These are phyloP conservation scores for Globisporangium cederbergense DNA, from an alignment of 352 stramenopile genomes.

Conservation along the genomic window DNA sequence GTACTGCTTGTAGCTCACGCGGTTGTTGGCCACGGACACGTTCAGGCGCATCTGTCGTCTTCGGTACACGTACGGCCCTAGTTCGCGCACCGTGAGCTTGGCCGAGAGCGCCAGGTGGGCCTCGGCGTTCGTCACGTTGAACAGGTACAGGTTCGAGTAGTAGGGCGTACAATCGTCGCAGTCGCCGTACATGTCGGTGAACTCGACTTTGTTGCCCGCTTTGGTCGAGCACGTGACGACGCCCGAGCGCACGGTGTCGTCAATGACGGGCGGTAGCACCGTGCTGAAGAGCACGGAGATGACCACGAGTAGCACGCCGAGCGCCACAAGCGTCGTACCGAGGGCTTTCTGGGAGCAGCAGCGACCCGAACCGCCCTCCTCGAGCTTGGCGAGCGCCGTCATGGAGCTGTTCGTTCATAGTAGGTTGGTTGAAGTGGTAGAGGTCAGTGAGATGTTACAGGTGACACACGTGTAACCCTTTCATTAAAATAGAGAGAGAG, in stretches of 20 bases:
- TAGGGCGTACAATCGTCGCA: constrained; percentile 75
- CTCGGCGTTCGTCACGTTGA: constrained; percentile 78
- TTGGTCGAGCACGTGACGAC: constrained; percentile 38
- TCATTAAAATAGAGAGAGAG: background rate
- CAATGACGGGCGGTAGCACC: constrained; percentile 48
- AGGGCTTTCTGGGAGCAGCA: constrained; percentile 37
- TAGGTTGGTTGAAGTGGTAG: constrained; percentile 1
- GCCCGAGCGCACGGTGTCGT: constrained; percentile 34
- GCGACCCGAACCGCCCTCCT: constrained; percentile 16
- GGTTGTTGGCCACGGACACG: constrained; percentile 50
- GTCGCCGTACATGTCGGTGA: constrained; percentile 61
- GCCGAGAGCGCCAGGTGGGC: constrained; percentile 39
- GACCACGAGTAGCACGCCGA: constrained; percentile 29
- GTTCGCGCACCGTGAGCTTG: constrained; percentile 61
- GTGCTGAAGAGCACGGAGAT: constrained; percentile 52
- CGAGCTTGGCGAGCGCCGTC: constrained; percentile 17
- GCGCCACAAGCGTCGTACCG: constrained; percentile 32
- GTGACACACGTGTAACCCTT: background rate
- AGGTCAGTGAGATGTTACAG: background rate
- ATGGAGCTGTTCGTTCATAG: constrained; percentile 6
- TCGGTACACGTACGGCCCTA: constrained; percentile 72
- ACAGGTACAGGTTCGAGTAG: constrained; percentile 62
- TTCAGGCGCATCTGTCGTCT: constrained; percentile 58
- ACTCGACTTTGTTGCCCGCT: constrained; percentile 38
- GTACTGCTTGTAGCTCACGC: constrained; percentile 74